These are phyloP conservation scores for Jacaranda mimosifolia DNA, from an alignment of 257 asterid species.

Conservation along the genomic window DNA sequence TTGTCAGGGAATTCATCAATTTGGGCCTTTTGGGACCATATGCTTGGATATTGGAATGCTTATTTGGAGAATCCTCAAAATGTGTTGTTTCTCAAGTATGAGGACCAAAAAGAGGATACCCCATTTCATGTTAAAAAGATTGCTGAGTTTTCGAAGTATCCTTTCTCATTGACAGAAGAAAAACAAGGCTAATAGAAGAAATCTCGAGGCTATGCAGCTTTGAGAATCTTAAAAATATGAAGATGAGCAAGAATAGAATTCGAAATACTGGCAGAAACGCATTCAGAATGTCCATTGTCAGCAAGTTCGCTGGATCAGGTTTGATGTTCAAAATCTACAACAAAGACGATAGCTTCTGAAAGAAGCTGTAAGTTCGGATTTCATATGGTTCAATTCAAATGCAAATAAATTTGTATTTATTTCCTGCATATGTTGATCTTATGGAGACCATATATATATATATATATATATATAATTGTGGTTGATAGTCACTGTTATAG, in stretches of 20 bases:
- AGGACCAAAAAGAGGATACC: conserved; percentile 23
- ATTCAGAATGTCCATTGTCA: not conserved
- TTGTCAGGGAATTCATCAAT: conserved; percentile 22
- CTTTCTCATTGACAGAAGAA: not conserved
- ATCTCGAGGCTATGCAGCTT: conserved; percentile 6
- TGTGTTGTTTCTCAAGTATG: conserved; percentile 28
- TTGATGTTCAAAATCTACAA: not conserved
- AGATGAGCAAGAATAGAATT: not conserved
- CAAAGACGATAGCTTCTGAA: no score
- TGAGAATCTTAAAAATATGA: conserved; percentile 1
- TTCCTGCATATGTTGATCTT: no score
- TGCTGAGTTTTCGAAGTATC: not conserved
- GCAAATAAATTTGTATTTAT: no score
- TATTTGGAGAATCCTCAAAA: conserved; percentile 1
- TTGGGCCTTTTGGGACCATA: conserved; percentile 31
- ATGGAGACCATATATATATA: no score
- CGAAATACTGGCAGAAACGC: conserved; percentile 2
- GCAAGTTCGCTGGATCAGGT: not conserved
- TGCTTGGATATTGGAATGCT: conserved; percentile 32
- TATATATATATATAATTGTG: no score
- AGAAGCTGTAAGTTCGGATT: no score
- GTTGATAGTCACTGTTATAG: no score
- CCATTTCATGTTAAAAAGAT: not conserved
- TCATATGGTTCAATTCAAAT: no score
- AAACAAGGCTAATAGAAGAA: not conserved